Conservation (phyloP, 257 asterid genomes). For the Solanum corneliomulleri region DNA sequence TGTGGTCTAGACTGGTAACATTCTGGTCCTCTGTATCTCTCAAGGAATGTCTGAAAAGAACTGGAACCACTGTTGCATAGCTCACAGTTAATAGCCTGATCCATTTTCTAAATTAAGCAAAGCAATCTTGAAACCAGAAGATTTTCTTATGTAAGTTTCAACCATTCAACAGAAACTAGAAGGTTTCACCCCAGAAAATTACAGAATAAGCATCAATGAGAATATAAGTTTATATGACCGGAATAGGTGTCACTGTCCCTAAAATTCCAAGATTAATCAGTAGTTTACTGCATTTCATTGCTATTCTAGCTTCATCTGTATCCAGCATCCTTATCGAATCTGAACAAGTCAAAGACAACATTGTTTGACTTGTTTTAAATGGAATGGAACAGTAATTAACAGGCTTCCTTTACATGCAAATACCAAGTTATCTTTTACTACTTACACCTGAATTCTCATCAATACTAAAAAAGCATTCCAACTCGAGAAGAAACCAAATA, state of each 20-base stretch:
- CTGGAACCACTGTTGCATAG: conserved; percentile 59
- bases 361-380: neutral
- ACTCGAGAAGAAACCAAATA: neutral
- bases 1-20: conserved; percentile 53
- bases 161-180: neutral
- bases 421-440: neutral
- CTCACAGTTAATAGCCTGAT: neutral
- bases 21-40: conserved; percentile 66
- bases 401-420: neutral
- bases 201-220: neutral
- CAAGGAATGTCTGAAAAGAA: conserved; percentile 69
- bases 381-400: neutral
- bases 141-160: neutral
- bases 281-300: neutral
- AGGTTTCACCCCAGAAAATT: neutral
- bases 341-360: neutral
- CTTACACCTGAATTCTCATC: neutral
- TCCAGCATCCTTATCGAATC: neutral
- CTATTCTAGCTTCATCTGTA: neutral
- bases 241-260: neutral
- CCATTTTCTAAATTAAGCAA: neutral
- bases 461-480: neutral
- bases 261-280: neutral
- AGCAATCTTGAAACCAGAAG: neutral
- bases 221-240: neutral